Evolutionary conservation across 805 yeast species (phyloP).

Genomic region (Grigorovia transvaalensis): DNA sequence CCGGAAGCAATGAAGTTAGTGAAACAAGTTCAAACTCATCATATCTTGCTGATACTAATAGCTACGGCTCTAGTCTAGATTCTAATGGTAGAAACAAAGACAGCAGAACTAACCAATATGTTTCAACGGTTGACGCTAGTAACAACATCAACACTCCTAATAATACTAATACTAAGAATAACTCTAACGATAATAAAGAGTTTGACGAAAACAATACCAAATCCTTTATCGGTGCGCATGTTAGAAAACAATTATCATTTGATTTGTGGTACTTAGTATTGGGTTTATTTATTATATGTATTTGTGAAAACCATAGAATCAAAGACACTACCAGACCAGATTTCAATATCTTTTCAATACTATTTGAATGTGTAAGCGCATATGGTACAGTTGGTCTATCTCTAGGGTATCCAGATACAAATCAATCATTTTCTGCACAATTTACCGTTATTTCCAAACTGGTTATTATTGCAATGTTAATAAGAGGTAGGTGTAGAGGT

Average conservation of each 20-base stretch:
- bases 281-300: conserved; percentile 77
- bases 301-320: conserved; percentile 67
- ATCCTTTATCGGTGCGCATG: conserved; percentile 74
- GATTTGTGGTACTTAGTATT: conserved; percentile 90
- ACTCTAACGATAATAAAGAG: background rate
- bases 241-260: conserved; percentile 83
- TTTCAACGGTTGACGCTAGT: background rate
- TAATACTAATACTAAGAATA: background rate
- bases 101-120: conserved; percentile 1
- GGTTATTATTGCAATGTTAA: conserved; percentile 78
- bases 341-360: conserved; percentile 58
- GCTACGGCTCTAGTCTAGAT: conserved; percentile 3
- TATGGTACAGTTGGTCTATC: conserved; percentile 96
- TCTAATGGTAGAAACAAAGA: conserved; percentile 4
- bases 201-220: conserved; percentile 10
- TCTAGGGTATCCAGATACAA: conserved; percentile 61
- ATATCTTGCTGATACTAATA: conserved; percentile 11
- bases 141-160: background rate
- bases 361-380: conserved; percentile 88
- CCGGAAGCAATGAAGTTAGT: conserved; percentile 4
- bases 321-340: conserved; percentile 33
- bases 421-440: conserved; percentile 63
- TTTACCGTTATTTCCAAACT: conserved; percentile 69
- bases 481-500: conserved; percentile 95
- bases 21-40: conserved; percentile 9